These are phyloP conservation scores for Anacardium occidentale DNA, from an alignment of 345 rosid genomes.

Conservation along the genomic window DNA sequence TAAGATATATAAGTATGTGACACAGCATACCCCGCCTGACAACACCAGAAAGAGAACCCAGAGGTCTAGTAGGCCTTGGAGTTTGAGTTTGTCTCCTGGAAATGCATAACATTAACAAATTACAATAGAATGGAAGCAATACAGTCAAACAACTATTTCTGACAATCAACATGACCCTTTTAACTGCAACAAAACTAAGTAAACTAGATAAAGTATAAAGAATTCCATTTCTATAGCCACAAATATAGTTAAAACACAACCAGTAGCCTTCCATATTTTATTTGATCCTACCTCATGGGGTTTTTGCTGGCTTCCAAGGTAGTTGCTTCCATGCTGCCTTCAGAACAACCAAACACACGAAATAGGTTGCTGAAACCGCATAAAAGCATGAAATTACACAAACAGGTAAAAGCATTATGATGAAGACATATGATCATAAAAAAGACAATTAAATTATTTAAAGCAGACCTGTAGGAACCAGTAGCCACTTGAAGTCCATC, in stretches of 20 bases:
- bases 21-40: constrained; percentile 50
- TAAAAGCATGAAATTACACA: constrained; percentile 9
- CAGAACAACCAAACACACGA: constrained; percentile 64
- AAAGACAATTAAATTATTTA: constrained; percentile 12
- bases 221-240: background rate
- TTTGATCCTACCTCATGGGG: constrained; percentile 54
- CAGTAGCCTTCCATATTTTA: background rate
- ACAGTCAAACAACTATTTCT: background rate
- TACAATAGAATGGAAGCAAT: background rate
- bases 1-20: background rate
- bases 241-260: background rate
- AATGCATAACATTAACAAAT: constrained; percentile 14
- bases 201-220: constrained; percentile 1
- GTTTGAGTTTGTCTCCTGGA: constrained; percentile 51
- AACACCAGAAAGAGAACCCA: constrained; percentile 45
- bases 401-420: background rate
- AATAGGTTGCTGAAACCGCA: constrained; percentile 56
- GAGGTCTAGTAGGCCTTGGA: constrained; percentile 55
- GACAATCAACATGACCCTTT: background rate
- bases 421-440: background rate
- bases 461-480: constrained; percentile 66
- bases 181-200: constrained; percentile 1
- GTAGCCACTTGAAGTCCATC: constrained; percentile 64
- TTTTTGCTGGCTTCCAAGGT: constrained; percentile 66
- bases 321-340: constrained; percentile 51